Conservation (phyloP, 345 rosid genomes). For the Psidium guajava region DNA sequence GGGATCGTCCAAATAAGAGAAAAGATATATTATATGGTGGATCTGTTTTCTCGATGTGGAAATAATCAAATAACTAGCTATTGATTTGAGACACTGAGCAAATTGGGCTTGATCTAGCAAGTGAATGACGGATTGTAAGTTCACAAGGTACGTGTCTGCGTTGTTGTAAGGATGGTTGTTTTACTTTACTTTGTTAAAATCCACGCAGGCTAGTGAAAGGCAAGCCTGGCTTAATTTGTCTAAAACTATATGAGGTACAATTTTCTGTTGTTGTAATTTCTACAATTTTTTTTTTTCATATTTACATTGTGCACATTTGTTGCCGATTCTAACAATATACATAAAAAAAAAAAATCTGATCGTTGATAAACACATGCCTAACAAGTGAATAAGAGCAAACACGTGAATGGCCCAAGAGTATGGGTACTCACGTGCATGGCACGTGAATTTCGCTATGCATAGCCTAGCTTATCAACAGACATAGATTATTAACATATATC, state of each 20-base stretch:
- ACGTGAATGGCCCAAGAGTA: too few relatives aligned
- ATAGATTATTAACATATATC: too few relatives aligned
- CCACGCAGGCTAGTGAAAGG: not conserved
- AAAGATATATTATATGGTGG: not conserved
- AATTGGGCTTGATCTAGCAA: not conserved
- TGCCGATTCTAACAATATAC: not conserved
- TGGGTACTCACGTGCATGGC: too few relatives aligned
- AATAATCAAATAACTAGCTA: not conserved
- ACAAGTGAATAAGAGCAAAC: too few relatives aligned
- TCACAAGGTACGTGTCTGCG: not conserved
- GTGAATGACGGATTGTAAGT: not conserved
- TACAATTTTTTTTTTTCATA: not conserved
- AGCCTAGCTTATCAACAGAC: too few relatives aligned
- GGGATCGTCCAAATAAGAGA: not conserved
- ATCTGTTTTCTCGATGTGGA: not conserved
- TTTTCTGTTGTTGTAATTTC: not conserved
- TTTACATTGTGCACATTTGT: not conserved
- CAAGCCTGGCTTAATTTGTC: not conserved
- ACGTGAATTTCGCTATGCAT: too few relatives aligned
- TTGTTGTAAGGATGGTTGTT: too few relatives aligned
- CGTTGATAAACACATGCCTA: too few relatives aligned
- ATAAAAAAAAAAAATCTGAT: too few relatives aligned
- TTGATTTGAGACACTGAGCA: not conserved
- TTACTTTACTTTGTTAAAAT: too few relatives aligned
- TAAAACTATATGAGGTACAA: not conserved